These are phyloP conservation scores for Tylopilus intermedius DNA, from an alignment of 768 basidiomycete species.

Conservation along the genomic window DNA sequence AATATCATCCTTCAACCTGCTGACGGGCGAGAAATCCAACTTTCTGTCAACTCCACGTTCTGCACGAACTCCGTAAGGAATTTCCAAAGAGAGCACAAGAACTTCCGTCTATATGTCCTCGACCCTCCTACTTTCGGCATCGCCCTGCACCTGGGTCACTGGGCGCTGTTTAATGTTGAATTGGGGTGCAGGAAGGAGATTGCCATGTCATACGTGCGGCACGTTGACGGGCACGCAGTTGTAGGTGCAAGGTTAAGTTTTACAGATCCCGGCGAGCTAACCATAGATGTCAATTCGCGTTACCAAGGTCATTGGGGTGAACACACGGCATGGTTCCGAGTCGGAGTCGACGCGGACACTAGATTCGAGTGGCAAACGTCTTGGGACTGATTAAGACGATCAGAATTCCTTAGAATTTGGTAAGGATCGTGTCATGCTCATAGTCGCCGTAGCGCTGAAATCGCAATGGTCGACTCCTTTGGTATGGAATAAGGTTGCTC, in stretches of 20 bases:
- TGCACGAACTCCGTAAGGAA: background rate
- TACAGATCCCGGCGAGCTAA: constrained; percentile 1
- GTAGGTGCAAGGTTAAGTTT: constrained; percentile 23
- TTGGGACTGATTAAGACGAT: background rate
- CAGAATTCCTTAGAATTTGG: background rate
- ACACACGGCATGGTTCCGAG: constrained; percentile 4
- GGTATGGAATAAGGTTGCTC: constrained; percentile 4
- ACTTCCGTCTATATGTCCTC: background rate
- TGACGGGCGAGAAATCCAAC: background rate
- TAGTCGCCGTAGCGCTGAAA: background rate
- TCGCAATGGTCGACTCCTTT: background rate
- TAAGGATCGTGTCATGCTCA: background rate
- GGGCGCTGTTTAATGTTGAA: background rate
- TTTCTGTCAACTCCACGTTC: background rate
- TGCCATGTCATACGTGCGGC: background rate
- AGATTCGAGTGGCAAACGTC: background rate
- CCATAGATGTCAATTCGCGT: constrained; percentile 10
- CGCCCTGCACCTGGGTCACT: background rate
- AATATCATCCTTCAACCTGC: too few species aligned
- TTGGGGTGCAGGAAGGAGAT: background rate
- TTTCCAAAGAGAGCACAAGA: background rate
- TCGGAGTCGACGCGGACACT: constrained; percentile 9
- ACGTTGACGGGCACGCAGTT: constrained; percentile 1
- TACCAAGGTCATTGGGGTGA: background rate
- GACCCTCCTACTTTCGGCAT: background rate